Conservation (phyloP, 1,284 basidiomycete genomes). For the Ganoderma meredithae region DNA sequence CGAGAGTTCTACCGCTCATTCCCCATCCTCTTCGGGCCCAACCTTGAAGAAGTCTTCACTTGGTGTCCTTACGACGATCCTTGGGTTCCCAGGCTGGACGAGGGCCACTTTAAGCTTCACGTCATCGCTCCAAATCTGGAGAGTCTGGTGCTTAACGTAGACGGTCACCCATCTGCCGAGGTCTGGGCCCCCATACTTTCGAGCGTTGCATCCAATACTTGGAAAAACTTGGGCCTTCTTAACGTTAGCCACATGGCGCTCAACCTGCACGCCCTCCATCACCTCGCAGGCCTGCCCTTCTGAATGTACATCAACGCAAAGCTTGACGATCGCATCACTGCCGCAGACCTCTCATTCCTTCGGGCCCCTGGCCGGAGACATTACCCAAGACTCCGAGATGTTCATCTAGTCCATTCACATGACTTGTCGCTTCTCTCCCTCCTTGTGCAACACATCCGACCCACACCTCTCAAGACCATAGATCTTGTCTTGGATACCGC, state of each 20-base stretch:
- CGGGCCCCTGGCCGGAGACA: background rate
- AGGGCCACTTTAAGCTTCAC: background rate
- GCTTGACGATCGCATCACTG: background rate
- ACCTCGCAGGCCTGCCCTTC: background rate
- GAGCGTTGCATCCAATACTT: background rate
- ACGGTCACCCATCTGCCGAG: background rate
- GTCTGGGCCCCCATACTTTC: background rate
- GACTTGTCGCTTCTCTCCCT: background rate
- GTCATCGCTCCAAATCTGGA: background rate
- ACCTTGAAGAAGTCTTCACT: background rate
- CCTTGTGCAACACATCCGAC: background rate
- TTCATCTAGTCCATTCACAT: background rate
- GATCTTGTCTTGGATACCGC: background rate
- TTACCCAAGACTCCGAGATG: background rate
- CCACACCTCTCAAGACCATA: background rate
- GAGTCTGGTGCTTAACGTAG: background rate
- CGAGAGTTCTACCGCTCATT: conserved; percentile 5
- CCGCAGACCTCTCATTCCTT: background rate
- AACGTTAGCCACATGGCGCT: background rate
- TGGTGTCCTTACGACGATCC: background rate
- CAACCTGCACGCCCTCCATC: background rate
- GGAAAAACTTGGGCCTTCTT: background rate
- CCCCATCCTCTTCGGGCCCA: conserved; percentile 12
- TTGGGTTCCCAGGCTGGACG: background rate
- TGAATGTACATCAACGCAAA: background rate